Evolutionary conservation across 352 stramenopile genomes (phyloP).

Genomic region (Phytophthora pini): DNA sequence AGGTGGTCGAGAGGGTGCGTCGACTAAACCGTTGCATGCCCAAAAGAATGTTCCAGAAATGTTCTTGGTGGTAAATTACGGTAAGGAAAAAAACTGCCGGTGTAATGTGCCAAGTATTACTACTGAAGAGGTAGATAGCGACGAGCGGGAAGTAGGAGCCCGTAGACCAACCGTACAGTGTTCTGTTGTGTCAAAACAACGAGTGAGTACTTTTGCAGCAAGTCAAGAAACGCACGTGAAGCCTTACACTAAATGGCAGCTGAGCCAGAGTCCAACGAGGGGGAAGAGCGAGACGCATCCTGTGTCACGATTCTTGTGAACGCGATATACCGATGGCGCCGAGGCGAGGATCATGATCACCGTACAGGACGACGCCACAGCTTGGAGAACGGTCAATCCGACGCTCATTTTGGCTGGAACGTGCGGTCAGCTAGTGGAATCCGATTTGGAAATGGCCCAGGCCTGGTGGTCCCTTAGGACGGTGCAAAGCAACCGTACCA

Average conservation of each 20-base stretch:
- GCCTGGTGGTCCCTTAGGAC: neutral
- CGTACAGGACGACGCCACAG: constrained; percentile 39
- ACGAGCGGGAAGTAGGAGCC: constrained; percentile 44
- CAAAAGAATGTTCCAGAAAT: too few relatives aligned
- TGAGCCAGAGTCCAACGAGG: constrained; percentile 43
- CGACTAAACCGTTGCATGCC: too few relatives aligned
- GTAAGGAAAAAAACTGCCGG: too few relatives aligned
- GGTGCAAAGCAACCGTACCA: neutral
- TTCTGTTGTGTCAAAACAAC: constrained; percentile 7
- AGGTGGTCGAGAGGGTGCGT: too few relatives aligned
- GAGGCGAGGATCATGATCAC: constrained; percentile 41
- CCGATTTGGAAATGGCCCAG: constrained; percentile 24
- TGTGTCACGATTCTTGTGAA: constrained; percentile 28
- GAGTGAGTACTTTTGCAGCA: constrained; percentile 1
- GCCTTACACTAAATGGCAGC: constrained; percentile 40
- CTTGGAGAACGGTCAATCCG: constrained; percentile 35
- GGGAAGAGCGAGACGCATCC: constrained; percentile 32
- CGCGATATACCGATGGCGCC: constrained; percentile 37
- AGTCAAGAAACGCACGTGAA: neutral
- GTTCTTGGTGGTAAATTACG: too few relatives aligned
- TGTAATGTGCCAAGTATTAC: too few relatives aligned
- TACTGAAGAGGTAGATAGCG: constrained; percentile 29
- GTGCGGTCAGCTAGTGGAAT: constrained; percentile 13
- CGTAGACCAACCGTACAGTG: constrained; percentile 34
- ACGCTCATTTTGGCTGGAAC: constrained; percentile 20